Conservation (phyloP, 148 eudicot genomes). For the Spergularia bocconei region DNA sequence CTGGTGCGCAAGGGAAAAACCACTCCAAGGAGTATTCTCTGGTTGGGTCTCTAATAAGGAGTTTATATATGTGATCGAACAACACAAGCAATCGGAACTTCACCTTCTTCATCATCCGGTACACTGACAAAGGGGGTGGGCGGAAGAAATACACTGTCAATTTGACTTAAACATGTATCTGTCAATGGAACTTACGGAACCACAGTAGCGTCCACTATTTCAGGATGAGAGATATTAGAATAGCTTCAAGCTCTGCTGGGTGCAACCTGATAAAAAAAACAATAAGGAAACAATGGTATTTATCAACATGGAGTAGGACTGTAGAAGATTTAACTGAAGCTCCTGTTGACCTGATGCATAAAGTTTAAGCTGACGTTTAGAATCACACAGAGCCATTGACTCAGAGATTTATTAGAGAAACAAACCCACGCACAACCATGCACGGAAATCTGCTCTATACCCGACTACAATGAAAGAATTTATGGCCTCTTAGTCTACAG, state of each 20-base stretch:
- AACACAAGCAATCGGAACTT: conserved; percentile 74
- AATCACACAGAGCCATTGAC: no score
- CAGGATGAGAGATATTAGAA: conserved; percentile 70
- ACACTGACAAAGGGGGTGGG: conserved; percentile 27
- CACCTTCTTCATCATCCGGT: conserved; percentile 81
- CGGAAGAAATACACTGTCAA: not conserved
- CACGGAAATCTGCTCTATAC: not conserved
- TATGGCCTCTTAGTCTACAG: no score
- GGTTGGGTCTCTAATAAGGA: no score
- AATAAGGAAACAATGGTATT: not conserved
- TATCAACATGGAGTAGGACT: no score
- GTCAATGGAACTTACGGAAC: conserved; percentile 69
- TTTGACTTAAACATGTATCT: no score
- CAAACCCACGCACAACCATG: not conserved
- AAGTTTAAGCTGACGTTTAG: no score
- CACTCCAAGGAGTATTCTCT: no score
- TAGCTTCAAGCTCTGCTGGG: conserved; percentile 91
- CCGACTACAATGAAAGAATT: not conserved
- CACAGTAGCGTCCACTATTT: conserved; percentile 70
- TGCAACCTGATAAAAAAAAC: conserved; percentile 46
- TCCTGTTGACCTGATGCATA: no score
- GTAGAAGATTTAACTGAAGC: no score
- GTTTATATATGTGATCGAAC: conserved; percentile 65
- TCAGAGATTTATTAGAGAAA: not conserved
- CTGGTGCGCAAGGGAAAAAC: no score